phyloP scores from a whole-genome alignment of 2,329 filamentous ascomycete genomes.

The Ascochyta koolunga region DNA sequence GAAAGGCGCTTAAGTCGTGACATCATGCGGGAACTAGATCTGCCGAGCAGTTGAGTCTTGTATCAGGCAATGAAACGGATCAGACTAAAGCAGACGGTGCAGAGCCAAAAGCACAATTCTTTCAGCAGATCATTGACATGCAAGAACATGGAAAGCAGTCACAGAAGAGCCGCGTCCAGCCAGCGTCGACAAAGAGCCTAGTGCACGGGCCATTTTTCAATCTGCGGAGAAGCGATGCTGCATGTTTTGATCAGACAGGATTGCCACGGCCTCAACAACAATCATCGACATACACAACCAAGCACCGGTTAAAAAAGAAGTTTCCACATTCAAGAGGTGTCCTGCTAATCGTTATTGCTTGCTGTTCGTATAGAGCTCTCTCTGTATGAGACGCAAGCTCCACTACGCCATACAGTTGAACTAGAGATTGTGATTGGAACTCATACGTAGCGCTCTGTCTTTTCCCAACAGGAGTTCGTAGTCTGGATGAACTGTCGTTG shows the following conservation, averaged over 20 bases:
- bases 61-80: background rate
- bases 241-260: background rate
- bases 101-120: background rate
- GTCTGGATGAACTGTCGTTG: background rate
- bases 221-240: constrained; percentile 2
- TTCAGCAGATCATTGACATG: background rate
- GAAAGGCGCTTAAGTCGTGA: constrained; percentile 31
- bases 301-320: background rate
- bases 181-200: background rate
- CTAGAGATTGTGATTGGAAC: no score
- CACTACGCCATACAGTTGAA: background rate
- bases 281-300: background rate
- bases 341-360: background rate
- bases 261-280: background rate
- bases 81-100: background rate
- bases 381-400: background rate
- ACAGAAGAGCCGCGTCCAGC: background rate
- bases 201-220: background rate
- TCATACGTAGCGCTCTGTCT: background rate
- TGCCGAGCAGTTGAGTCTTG: constrained; percentile 4
- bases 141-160: background rate
- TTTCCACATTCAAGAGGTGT: background rate
- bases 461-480: background rate
- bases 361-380: background rate
- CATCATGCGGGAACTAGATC: constrained; percentile 27